These are phyloP conservation scores for Thielaviopsis ethacetica DNA, from an alignment of 2,329 filamentous ascomycete species.

Conservation along the genomic window DNA sequence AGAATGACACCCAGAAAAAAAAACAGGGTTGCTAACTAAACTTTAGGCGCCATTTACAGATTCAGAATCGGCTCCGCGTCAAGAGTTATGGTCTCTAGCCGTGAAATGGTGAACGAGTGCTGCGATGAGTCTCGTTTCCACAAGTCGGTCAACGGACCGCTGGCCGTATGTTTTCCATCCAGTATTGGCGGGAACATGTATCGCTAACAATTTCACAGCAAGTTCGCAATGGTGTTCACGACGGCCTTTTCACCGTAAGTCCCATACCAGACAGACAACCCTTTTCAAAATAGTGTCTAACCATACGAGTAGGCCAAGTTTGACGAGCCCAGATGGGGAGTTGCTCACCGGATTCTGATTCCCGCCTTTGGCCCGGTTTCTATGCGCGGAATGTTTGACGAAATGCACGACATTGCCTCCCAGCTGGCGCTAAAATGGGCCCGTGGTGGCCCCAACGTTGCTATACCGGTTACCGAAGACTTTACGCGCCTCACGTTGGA, in stretches of 20 bases:
- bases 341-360: conserved; percentile 48
- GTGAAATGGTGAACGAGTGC: conserved; percentile 42
- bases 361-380: conserved; percentile 54
- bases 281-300: conserved; percentile 11
- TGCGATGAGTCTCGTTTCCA: conserved; percentile 51
- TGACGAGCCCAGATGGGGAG: conserved; percentile 45
- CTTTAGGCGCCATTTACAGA: conserved; percentile 41
- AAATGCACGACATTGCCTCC: conserved; percentile 50
- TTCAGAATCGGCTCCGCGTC: conserved; percentile 32
- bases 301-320: conserved; percentile 20
- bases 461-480: conserved; percentile 47
- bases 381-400: conserved; percentile 52
- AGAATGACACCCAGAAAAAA: background rate
- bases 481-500: conserved; percentile 61
- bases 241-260: conserved; percentile 49
- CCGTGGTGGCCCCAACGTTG: conserved; percentile 37
- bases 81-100: conserved; percentile 33
- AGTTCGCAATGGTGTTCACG: conserved; percentile 42
- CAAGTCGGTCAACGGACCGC: conserved; percentile 35
- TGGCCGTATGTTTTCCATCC: conserved; percentile 20
- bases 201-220: conserved; percentile 19
- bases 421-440: conserved; percentile 55
- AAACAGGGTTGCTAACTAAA: background rate
- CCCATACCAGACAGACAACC: background rate
- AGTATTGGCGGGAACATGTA: background rate